Conservation (phyloP, 495 filamentous ascomycete species). For the Rhizodiscina lignyota region DNA sequence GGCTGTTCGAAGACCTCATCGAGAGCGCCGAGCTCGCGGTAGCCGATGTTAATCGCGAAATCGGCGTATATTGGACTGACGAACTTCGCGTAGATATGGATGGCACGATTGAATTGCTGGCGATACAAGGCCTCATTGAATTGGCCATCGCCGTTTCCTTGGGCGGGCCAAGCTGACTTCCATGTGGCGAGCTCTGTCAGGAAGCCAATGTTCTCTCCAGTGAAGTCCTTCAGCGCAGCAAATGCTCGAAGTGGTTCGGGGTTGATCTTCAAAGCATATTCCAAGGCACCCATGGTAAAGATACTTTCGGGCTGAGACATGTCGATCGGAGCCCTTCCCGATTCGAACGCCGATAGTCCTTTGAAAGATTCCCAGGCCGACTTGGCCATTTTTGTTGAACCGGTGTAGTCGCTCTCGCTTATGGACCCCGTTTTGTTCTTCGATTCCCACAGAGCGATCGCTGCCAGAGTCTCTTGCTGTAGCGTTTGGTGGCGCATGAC, state of each 20-base stretch:
- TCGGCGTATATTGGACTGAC: slow-evolving; percentile 37
- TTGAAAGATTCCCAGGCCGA: no score
- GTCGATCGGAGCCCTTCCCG: no score
- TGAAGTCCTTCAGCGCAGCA: slow-evolving; percentile 45
- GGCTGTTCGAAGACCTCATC: slow-evolving; percentile 36
- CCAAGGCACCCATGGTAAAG: slow-evolving; percentile 41
- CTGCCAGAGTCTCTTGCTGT: no score
- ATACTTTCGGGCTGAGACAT: no score
- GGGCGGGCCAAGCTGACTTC: slow-evolving; percentile 26
- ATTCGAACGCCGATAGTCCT: no score
- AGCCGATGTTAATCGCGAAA: slow-evolving; percentile 47
- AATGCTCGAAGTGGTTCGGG: slow-evolving; percentile 38
- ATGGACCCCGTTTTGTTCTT: no score
- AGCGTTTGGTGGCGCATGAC: no score
- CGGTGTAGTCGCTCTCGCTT: no score
- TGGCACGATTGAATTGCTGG: slow-evolving; percentile 14
- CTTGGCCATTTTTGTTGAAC: no score
- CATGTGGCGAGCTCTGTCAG: slow-evolving; percentile 39
- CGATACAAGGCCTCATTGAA: slow-evolving; percentile 3
- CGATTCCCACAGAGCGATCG: no score
- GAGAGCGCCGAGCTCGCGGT: slow-evolving; percentile 27
- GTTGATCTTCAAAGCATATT: slow-evolving; percentile 37
- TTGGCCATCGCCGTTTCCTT: no score
- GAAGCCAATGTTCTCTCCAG: slow-evolving; percentile 53
- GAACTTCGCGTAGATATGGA: slow-evolving; percentile 41